Percentiles rank a stretch among this genome's conserved stretches.
Evolutionary conservation across 768 basidiomycete species (phyloP).

Genomic region (Clavaria fumosa): DNA sequence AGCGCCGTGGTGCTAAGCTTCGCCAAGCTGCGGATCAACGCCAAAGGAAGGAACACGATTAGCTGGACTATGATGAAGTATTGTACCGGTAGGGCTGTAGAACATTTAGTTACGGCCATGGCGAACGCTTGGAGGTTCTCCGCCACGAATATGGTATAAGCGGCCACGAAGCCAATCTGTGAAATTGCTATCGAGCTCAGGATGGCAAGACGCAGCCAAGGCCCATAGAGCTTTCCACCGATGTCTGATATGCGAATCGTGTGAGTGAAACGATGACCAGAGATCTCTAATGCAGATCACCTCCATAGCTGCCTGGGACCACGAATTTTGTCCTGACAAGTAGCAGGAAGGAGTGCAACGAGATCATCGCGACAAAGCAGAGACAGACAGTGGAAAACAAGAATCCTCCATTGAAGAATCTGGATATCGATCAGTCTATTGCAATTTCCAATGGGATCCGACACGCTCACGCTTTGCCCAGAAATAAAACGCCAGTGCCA

Average conservation of each 20-base stretch:
- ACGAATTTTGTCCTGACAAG: slow-evolving; percentile 77
- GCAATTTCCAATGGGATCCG: no score
- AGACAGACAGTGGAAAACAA: slow-evolving; percentile 75
- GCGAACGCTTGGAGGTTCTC: slow-evolving; percentile 83
- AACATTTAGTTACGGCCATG: slow-evolving; percentile 63
- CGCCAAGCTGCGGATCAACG: slow-evolving; percentile 84
- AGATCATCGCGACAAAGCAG: slow-evolving; percentile 68
- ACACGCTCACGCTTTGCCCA: slow-evolving; percentile 84
- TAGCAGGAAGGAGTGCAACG: slow-evolving; percentile 86
- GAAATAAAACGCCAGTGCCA: slow-evolving; percentile 89
- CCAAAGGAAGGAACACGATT: slow-evolving; percentile 77
- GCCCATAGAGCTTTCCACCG: slow-evolving; percentile 82
- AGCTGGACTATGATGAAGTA: slow-evolving; percentile 78
- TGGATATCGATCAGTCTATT: no score
- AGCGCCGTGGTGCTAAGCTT: slow-evolving; percentile 88
- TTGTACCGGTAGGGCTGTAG: slow-evolving; percentile 46
- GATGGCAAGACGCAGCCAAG: slow-evolving; percentile 85
- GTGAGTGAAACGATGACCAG: no score
- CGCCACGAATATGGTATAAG: slow-evolving; percentile 93
- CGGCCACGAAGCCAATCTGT: slow-evolving; percentile 76
- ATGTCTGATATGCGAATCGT: slow-evolving; percentile 43
- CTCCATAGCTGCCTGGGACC: slow-evolving; percentile 88
- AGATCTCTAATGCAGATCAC: slow-evolving; percentile 30
- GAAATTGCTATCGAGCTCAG: slow-evolving; percentile 78
- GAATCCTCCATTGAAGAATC: slow-evolving; percentile 91